Evolutionary conservation across 257 asterid species (phyloP).

Genomic region (Nicotiana noctiflora): DNA sequence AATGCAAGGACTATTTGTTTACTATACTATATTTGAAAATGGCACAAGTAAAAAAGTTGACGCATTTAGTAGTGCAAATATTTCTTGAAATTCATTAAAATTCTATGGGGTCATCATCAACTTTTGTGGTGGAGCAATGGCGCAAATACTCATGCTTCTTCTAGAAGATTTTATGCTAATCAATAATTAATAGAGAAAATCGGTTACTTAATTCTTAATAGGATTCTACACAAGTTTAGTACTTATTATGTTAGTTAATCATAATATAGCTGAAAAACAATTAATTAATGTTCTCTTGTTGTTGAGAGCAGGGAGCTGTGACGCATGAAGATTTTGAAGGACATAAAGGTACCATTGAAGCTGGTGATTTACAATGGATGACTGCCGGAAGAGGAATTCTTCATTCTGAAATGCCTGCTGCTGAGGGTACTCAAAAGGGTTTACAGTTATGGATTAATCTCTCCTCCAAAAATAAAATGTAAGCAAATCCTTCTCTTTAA

Average conservation of each 20-base stretch:
- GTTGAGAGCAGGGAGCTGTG: constrained; percentile 50
- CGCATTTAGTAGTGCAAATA: background rate
- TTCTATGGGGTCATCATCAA: background rate
- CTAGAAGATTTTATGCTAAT: background rate
- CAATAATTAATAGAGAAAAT: background rate
- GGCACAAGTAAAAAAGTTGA: background rate
- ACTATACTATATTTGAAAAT: background rate
- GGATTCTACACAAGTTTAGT: background rate
- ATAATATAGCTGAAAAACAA: background rate
- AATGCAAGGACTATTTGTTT: background rate
- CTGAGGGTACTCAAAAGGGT: constrained; percentile 70
- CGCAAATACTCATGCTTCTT: background rate
- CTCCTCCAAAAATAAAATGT: constrained; percentile 70
- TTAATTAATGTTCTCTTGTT: background rate
- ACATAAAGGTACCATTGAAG: constrained; percentile 68
- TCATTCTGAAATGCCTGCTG: constrained; percentile 92
- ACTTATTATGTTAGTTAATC: background rate
- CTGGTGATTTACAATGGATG: constrained; percentile 96
- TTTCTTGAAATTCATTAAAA: background rate
- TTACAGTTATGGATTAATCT: constrained; percentile 88
- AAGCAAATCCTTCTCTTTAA: constrained; percentile 6
- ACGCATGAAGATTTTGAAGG: constrained; percentile 85
- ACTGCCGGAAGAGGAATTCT: constrained; percentile 94
- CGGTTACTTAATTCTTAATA: background rate
- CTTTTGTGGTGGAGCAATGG: constrained; percentile 1